These are phyloP conservation scores for Dicorynia guianensis DNA, from an alignment of 306 rosid species.

Conservation along the genomic window DNA sequence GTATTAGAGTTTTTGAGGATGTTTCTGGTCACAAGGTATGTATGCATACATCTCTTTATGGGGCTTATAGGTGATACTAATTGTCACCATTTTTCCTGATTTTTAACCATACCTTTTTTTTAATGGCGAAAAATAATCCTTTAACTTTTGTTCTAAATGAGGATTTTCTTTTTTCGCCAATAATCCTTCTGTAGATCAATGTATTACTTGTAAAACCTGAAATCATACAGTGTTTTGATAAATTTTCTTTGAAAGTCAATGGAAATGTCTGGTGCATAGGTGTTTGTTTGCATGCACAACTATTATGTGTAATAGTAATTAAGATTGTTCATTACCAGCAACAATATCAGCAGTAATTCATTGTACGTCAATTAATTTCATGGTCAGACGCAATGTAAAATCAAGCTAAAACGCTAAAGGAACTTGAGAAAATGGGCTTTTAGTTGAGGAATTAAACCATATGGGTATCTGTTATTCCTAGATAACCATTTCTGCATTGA, in stretches of 20 bases:
- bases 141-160: slow-evolving; percentile 20
- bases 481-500: slow-evolving; percentile 9
- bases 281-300: not conserved
- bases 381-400: not conserved
- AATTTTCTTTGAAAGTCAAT: not conserved
- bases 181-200: slow-evolving; percentile 17
- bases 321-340: not conserved
- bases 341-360: not conserved
- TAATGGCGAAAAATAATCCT: not conserved
- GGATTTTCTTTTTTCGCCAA: slow-evolving; percentile 1
- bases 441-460: not conserved
- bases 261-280: not conserved
- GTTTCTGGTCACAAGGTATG: slow-evolving; percentile 69
- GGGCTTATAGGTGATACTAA: not conserved
- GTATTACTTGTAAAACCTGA: slow-evolving; percentile 30
- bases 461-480: slow-evolving; percentile 1
- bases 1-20: slow-evolving; percentile 93
- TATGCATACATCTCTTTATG: slow-evolving; percentile 6
- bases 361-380: not conserved
- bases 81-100: slow-evolving; percentile 20
- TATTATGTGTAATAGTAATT: slow-evolving; percentile 2
- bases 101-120: too few species aligned
- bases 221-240: slow-evolving; percentile 19
- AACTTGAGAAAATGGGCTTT: not conserved
- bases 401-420: not conserved